Evolutionary conservation across 2,329 filamentous ascomycete species (phyloP), one percentile per base, ranked within the genome.

Genomic region (Alternaria rosae): DNA sequence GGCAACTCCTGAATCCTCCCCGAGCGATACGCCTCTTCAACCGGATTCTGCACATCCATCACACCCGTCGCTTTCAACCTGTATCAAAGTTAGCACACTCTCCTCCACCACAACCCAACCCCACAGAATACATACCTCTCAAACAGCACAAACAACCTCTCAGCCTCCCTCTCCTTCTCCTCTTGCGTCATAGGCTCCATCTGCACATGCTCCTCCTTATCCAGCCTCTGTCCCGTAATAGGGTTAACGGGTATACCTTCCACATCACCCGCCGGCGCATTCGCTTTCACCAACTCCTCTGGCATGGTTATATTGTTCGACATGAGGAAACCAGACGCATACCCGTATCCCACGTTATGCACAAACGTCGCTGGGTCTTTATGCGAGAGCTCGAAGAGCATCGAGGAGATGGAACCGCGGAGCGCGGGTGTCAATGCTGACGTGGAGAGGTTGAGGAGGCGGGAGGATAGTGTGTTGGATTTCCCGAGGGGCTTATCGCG

Each of bases 301-400:
- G 93, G 92, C 21, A 97, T 84, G 0, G 90, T 85, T 12, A 98
- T 88, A 57, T 95, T 92, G 65, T 94, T 91, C 65, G 91, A 90
- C 81, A 94, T 90, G 15, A 99, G 82, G 76, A 95, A 97, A 0
- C 95, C 95, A 0, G 93, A 92, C 0, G 95, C 95, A 74, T 92
- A 97, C 0, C 95, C 95, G 75, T 97, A 99, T 0, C 95, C 95
- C 12, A 99, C 92, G 69, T 97, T 97, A 54, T 92, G 86, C 1
- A 98, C 91, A 73, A 97, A 95, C 28, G 85, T 91, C 15, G 86
- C 86, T 0, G 94, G 87, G 70, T 97, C 89, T 70, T 89, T 91
- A 66, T 90, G 91, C 0, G 93, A 97, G 26, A 98, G 85, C 67
- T 96, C 91, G 76, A 96, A 99, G 64, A 97, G 86, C 23, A 99